These are phyloP conservation scores for Athelia psychrophila DNA, from an alignment of 1,284 basidiomycete genomes.

Conservation along the genomic window DNA sequence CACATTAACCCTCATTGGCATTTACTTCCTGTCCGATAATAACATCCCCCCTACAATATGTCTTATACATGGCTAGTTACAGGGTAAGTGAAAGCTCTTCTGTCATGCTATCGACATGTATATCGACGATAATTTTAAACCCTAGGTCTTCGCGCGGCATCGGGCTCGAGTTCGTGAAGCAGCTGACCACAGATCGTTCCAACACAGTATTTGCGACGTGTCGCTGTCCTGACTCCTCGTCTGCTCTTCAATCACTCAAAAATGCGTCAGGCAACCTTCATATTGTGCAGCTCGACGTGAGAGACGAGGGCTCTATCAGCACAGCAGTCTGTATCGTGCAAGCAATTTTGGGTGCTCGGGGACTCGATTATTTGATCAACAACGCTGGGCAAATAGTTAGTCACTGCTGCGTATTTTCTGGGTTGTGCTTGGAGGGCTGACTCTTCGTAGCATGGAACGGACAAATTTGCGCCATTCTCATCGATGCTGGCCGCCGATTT, in stretches of 20 bases:
- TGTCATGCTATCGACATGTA: no score
- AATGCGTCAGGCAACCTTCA: constrained; percentile 25
- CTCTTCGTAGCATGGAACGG: constrained; percentile 19
- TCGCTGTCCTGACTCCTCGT: constrained; percentile 28
- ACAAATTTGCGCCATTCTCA: constrained; percentile 22
- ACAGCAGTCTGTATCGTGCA: constrained; percentile 19
- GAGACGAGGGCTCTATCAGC: constrained; percentile 24
- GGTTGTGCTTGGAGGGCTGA: no score
- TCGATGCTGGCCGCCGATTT: constrained; percentile 16
- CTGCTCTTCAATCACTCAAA: constrained; percentile 22
- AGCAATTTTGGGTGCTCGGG: constrained; percentile 22
- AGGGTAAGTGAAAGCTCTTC: no score
- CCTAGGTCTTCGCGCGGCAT: constrained; percentile 39
- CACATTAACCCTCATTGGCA: no score
- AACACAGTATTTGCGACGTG: constrained; percentile 39
- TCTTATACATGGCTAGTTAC: no score
- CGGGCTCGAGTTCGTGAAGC: constrained; percentile 34
- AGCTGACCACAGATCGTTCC: constrained; percentile 26
- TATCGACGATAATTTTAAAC: no score
- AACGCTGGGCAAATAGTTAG: constrained; percentile 35
- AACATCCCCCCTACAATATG: no score
- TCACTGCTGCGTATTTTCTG: no score
- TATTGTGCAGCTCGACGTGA: constrained; percentile 31
- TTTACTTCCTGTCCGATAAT: no score
- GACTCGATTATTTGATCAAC: constrained; percentile 37